phyloP scores from a whole-genome alignment of 2,329 filamentous ascomycete genomes.

The Trichoderma lentiforme region DNA sequence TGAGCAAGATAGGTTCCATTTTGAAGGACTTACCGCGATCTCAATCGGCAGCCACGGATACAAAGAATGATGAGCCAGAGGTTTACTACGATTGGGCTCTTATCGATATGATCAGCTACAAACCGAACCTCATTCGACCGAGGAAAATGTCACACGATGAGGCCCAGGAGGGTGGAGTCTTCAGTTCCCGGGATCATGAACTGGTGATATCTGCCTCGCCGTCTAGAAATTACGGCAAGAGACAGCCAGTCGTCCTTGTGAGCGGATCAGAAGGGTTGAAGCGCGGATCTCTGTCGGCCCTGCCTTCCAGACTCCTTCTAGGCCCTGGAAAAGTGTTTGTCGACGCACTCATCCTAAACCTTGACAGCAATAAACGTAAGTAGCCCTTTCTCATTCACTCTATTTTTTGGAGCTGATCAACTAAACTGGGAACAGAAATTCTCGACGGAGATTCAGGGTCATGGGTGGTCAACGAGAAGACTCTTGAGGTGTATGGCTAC shows the following conservation, averaged over 20 bases:
- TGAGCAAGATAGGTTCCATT: not conserved
- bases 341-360: not conserved
- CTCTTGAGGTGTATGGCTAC: not conserved
- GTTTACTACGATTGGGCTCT: not conserved
- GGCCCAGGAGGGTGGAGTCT: not conserved
- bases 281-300: not conserved
- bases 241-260: not conserved
- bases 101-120: not conserved
- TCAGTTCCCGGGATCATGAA: not conserved
- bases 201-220: not conserved
- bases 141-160: not conserved
- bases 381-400: not conserved
- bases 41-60: not conserved
- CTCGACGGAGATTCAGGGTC: not conserved
- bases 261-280: not conserved
- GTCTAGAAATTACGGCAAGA: not conserved
- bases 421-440: not conserved
- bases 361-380: not conserved
- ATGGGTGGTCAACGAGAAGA: not conserved
- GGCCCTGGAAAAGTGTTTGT: not conserved
- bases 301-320: not conserved
- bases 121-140: not conserved
- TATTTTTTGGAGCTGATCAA: not conserved
- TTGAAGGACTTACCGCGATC: not conserved
- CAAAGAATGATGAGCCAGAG: not conserved